A percentile compares a stretch with the other conserved stretches of the same genome.
phyloP scores from a whole-genome alignment of 352 stramenopile genomes.

The Blastocystis sp. region DNA sequence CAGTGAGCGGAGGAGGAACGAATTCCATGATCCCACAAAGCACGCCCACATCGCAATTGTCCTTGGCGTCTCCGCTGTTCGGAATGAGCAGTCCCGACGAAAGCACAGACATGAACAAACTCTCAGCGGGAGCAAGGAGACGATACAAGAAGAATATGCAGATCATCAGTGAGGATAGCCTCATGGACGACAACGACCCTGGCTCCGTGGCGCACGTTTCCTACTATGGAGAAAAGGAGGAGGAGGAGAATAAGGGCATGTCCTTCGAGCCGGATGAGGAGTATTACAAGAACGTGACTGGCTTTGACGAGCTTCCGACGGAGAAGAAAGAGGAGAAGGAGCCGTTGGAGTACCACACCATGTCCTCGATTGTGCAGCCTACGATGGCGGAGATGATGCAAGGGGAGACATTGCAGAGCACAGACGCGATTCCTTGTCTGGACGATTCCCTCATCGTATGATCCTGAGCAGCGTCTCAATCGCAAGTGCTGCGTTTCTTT shows the following conservation, averaged over 20 bases:
- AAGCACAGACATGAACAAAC: neutral
- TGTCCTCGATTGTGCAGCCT: neutral
- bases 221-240: constrained; percentile 17
- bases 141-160: constrained; percentile 60
- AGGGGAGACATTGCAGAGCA: neutral
- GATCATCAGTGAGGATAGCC: constrained; percentile 53
- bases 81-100: neutral
- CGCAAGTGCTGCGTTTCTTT: constrained; percentile 1
- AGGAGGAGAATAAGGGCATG: neutral
- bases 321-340: neutral
- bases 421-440: constrained; percentile 42
- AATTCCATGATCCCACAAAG: neutral
- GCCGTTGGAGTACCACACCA: neutral
- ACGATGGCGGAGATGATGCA: constrained; percentile 8
- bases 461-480: neutral
- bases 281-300: constrained; percentile 10
- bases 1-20: neutral
- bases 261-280: constrained; percentile 28
- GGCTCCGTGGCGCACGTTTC: constrained; percentile 42
- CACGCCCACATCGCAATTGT: neutral
- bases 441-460: constrained; percentile 56
- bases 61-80: neutral
- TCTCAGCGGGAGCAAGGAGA: constrained; percentile 23
- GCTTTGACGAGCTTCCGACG: neutral
- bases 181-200: neutral